Evolutionary conservation across 2,329 filamentous ascomycete species (phyloP).

Genomic region (Madurella mycetomatis): DNA sequence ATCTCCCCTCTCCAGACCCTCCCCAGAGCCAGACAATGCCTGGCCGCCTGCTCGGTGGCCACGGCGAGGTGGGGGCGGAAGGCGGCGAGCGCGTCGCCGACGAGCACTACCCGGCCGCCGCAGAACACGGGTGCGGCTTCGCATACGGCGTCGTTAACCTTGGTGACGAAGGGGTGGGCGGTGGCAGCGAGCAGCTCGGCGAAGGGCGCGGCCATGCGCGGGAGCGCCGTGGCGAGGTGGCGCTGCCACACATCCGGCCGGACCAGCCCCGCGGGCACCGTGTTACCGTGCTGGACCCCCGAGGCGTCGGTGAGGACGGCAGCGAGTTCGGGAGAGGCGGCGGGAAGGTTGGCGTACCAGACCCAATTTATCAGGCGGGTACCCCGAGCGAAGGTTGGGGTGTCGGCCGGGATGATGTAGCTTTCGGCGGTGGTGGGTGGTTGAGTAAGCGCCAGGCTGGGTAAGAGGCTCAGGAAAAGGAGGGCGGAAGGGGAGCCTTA

Average conservation of each 20-base stretch:
- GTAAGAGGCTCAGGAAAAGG: not conserved
- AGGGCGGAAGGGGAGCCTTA: constrained; percentile 13
- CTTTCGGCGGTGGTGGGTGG: constrained; percentile 3
- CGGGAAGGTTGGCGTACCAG: constrained; percentile 41
- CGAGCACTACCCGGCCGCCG: constrained; percentile 39
- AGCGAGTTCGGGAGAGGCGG: constrained; percentile 35
- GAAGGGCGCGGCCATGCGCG: constrained; percentile 35
- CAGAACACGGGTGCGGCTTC: constrained; percentile 36
- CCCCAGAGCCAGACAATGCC: constrained; percentile 38
- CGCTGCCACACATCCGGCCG: constrained; percentile 36
- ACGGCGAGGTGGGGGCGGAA: constrained; percentile 44
- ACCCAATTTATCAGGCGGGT: constrained; percentile 44
- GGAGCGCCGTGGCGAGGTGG: constrained; percentile 17
- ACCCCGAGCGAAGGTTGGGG: constrained; percentile 36
- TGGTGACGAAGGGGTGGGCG: constrained; percentile 41
- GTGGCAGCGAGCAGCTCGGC: constrained; percentile 39
- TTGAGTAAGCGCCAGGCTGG: not conserved
- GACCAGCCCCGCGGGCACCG: constrained; percentile 40
- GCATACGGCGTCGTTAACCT: constrained; percentile 40
- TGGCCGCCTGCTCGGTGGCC: constrained; percentile 44
- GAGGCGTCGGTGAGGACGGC: constrained; percentile 42
- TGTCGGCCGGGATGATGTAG: constrained; percentile 42
- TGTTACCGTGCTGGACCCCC: constrained; percentile 37
- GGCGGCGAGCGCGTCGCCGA: constrained; percentile 43
- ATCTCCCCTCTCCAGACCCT: constrained; percentile 37